Conservation (phyloP, 306 rosid genomes). For the Myrica gale region DNA sequence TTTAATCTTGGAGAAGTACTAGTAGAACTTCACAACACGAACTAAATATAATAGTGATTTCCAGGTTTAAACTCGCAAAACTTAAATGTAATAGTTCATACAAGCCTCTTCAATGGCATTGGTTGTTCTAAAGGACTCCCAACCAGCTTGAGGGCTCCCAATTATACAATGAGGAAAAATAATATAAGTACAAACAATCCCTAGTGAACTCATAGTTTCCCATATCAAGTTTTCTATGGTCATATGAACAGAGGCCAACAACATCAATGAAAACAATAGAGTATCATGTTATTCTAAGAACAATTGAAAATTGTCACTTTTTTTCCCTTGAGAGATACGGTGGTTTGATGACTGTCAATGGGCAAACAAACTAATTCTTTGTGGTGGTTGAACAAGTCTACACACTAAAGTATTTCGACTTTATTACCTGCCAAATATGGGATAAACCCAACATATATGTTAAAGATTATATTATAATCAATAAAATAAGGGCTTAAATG, state of each 20-base stretch:
- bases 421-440: too few species aligned
- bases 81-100: background rate
- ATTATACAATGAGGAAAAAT: background rate
- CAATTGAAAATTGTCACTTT: background rate
- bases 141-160: background rate
- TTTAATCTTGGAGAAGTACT: background rate
- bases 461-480: too few species aligned
- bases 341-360: background rate
- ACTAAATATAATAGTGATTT: background rate
- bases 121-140: background rate
- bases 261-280: background rate
- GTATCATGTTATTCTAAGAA: background rate
- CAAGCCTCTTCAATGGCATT: background rate
- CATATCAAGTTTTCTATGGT: background rate
- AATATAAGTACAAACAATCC: background rate
- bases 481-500: too few species aligned
- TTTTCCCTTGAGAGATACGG: background rate
- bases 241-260: background rate
- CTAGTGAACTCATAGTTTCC: background rate
- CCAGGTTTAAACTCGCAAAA: background rate
- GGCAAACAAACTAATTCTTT: background rate
- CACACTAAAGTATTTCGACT: background rate
- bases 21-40: background rate
- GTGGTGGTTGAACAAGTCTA: constrained; percentile 6
- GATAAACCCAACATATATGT: too few species aligned